These are phyloP conservation scores for Calonectria honghensis DNA, from an alignment of 2,329 filamentous ascomycete genomes.

Conservation along the genomic window DNA sequence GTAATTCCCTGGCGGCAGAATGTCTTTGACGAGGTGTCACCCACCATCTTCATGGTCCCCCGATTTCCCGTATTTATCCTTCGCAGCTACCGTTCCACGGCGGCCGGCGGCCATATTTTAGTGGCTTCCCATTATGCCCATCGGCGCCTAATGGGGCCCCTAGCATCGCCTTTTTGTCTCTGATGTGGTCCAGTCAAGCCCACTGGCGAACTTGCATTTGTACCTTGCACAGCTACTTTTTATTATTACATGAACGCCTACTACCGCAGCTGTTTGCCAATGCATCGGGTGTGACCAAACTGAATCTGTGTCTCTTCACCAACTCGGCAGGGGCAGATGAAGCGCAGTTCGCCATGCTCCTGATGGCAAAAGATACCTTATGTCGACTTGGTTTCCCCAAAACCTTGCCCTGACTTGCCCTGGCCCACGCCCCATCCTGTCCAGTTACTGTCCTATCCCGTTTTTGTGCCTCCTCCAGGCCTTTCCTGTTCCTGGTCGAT, in stretches of 20 bases:
- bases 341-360: slow-evolving; percentile 21
- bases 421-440: slow-evolving; percentile 31
- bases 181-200: slow-evolving; percentile 12
- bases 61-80: slow-evolving; percentile 23
- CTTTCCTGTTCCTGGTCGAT: slow-evolving; percentile 38
- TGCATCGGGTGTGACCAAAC: background rate
- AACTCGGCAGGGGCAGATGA: slow-evolving; percentile 9
- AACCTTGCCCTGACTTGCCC: slow-evolving; percentile 41
- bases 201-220: background rate
- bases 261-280: background rate
- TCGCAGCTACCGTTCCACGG: slow-evolving; percentile 21
- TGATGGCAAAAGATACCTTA: slow-evolving; percentile 17
- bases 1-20: slow-evolving; percentile 15
- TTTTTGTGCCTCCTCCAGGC: slow-evolving; percentile 25
- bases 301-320: background rate
- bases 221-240: background rate
- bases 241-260: background rate
- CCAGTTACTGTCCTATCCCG: slow-evolving; percentile 34
- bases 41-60: background rate
- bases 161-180: slow-evolving; percentile 25
- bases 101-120: slow-evolving; percentile 30
- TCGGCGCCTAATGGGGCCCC: slow-evolving; percentile 28
- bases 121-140: slow-evolving; percentile 32
- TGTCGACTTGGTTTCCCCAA: slow-evolving; percentile 24
- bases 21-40: slow-evolving; percentile 23